A percentile compares a stretch with the other conserved stretches of the same genome.
Conservation (phyloP, 306 rosid genomes). For the Purshia tridentata region DNA sequence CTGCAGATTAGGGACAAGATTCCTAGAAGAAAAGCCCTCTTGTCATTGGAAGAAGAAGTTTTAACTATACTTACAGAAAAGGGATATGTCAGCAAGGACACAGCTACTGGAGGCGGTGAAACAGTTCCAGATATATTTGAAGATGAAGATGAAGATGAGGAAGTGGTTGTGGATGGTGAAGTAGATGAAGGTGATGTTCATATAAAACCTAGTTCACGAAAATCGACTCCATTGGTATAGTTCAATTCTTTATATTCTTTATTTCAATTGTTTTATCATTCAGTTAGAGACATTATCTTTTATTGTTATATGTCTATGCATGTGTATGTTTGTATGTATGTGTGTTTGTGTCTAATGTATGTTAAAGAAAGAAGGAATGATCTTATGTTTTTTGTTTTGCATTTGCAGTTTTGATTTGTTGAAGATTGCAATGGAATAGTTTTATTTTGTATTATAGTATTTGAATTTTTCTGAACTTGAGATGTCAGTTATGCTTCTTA, state of each 20-base stretch:
- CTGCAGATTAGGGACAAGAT: constrained; percentile 81
- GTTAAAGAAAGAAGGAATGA: not conserved
- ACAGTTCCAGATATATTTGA: constrained; percentile 62
- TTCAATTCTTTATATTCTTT: constrained; percentile 20
- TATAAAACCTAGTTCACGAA: constrained; percentile 75
- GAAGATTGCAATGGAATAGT: not conserved
- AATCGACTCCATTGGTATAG: constrained; percentile 59
- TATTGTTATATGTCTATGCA: not conserved
- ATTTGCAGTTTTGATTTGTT: not conserved
- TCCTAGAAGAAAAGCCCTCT: constrained; percentile 90
- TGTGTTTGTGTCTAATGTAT: not conserved
- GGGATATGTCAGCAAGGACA: constrained; percentile 65
- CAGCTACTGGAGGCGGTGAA: constrained; percentile 46
- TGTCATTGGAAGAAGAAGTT: constrained; percentile 76
- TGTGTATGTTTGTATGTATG: not conserved
- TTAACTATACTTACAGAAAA: constrained; percentile 75
- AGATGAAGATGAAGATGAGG: constrained; percentile 94
- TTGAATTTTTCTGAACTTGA: no score
- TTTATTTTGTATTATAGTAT: no score
- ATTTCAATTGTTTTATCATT: not conserved
- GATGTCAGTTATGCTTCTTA: not conserved
- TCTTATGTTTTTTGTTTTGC: not conserved
- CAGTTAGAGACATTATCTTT: not conserved
- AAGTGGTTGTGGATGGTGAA: constrained; percentile 93
- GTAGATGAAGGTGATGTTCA: constrained; percentile 98